Percentiles rank a stretch among this genome's conserved stretches.
These are phyloP conservation scores for Lactifluus echinatus DNA, from an alignment of 768 basidiomycete species.

Conservation along the genomic window DNA sequence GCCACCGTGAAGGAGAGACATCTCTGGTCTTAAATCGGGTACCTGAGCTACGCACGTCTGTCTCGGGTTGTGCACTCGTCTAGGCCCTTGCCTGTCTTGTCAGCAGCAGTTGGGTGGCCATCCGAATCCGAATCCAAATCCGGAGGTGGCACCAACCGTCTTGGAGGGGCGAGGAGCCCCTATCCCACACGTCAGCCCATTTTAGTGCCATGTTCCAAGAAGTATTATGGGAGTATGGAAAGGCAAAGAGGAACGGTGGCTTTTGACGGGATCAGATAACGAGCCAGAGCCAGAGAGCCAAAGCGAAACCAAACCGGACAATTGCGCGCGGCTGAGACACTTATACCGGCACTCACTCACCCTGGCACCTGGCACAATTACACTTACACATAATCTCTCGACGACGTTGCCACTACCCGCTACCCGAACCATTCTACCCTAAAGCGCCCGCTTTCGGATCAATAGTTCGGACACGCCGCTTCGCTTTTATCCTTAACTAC, in stretches of 20 bases:
- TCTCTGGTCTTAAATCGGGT: background rate
- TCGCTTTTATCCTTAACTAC: background rate
- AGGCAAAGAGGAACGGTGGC: background rate
- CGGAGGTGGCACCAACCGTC: background rate
- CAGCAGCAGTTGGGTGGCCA: background rate
- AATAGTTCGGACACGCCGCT: background rate
- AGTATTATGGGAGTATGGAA: background rate
- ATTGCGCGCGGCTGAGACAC: no score
- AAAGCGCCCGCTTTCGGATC: conserved; percentile 17
- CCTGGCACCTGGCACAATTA: background rate
- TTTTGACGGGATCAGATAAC: conserved; percentile 15
- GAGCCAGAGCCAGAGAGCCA: background rate
- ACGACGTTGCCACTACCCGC: no score
- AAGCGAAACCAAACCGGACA: no score
- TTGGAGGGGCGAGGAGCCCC: no score
- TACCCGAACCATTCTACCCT: background rate
- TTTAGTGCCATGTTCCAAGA: background rate
- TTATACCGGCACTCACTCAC: no score
- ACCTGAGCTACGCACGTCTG: background rate
- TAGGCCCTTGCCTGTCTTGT: background rate
- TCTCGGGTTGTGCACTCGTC: background rate
- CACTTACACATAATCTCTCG: no score
- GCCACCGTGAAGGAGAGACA: background rate
- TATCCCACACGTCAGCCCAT: background rate
- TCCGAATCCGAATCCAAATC: background rate